Base-by-base conservation (phyloP, 352 stramenopile species). In the Phytopythium cucurbitacearum region DNA sequence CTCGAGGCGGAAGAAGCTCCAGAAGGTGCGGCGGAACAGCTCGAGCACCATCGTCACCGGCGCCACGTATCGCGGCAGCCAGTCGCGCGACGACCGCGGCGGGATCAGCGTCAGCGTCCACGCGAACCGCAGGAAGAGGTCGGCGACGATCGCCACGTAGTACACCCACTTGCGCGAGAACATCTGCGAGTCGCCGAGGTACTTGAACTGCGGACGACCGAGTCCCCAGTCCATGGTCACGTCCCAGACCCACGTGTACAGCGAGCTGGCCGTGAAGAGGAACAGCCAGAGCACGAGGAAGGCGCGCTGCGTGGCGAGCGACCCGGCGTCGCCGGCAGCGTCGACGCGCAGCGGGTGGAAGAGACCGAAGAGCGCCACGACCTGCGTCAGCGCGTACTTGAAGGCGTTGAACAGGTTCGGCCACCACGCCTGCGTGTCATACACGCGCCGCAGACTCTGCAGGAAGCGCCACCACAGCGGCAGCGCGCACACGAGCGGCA, bases 391-490 rank as follows among this genome's bases (percentile, higher is more conserved):
- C 7, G 80, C 83, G 68, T 99, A 99, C 69, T 99, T 99, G 63
- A 92, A 87, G 21, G 90, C 91, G 64, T 99, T 99, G 2, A 93
- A 86, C 11, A 99, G 73, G 60, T 98, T 95, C 3, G 97, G 96
- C 70, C 94, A 98, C 71, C 96, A 95, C 51, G 95, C 91, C 53
- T 95, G 82, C 28, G 94, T 98, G 73, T 99, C 95, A 47, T 96
- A 82, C 55, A 98, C 97, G 52, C 94, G 81, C 34, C 96, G 85
- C 13, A 99, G 67, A 65, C 93, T 99, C 80, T 99, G 96, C 48
- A 98, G 90, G 67, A 99, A 98, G 33, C 96, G 88, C 69, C 97
- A 96, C 87, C 95, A 98, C 48, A 99, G 68, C 8, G 97, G 97
- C 32, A 98, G 70, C 7, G 97, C 76, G 60, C 94, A 98, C 34